Base-by-base conservation (phyloP, 2,329 filamentous ascomycete genomes). In the Trichoderma polysporum region DNA sequence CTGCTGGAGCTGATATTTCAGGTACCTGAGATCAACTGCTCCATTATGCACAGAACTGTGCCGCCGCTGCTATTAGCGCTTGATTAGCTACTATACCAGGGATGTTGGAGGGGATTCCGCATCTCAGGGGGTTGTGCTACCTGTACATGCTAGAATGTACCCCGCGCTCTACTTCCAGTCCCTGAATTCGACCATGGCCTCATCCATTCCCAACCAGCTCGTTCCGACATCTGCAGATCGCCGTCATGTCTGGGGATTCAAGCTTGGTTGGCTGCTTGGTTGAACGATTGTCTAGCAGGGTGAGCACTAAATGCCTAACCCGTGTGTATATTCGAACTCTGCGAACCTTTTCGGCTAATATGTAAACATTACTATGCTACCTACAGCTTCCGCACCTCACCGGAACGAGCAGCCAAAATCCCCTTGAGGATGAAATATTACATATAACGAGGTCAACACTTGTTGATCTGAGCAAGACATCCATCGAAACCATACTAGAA, bases 301-400 rank as follows among this genome's bases (percentile, higher is more conserved):
- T 87, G 82, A 69, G 70, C 67, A 63, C 25, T 33, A 63, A 33
- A 49, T 33, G 33, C 41, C 6, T 22, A 9, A 31, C 50, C 33
- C 22, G 19, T 49, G 19, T 49, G 19, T 15, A 33, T 27, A 25
- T 33, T 52, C 22, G 17, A 25, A 41, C 25, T 22, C 27, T 13
- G 33, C 27, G 49, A 31, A 61, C 35, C 13, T 19, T 45, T 17
- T n/a, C 35, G 22, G 39, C 47, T 67, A 52, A 69, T 41, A 27
- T 35, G 19, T 27, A 39, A 47, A 41, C 33, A 31, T 13, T 39
- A 19, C 8, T 39, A 82, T 81, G 41, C 41, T 45, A 45, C 41
- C n/a, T 86, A 57, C 68, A 89, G 87, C 84, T 90, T 66, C 88
- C 88, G 66, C 86, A 90, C 78, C 83, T 86, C 70, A 88, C 86